These are phyloP conservation scores for Penicillium ucsense DNA, from an alignment of 495 filamentous ascomycete genomes.

Conservation along the genomic window DNA sequence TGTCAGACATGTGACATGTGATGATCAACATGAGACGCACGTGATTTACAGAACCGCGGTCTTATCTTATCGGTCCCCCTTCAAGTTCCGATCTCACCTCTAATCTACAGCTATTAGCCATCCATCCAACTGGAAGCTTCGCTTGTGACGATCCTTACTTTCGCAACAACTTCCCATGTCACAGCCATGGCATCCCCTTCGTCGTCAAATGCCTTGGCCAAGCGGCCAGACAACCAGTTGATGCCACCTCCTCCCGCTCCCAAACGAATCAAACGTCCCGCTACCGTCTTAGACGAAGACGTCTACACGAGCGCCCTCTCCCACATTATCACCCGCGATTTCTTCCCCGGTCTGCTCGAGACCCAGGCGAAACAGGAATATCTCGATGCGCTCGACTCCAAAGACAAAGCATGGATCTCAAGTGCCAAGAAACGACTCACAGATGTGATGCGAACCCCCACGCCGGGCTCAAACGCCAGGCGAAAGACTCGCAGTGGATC, in stretches of 20 bases:
- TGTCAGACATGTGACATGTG: too few relatives aligned
- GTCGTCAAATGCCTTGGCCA: slow-evolving; percentile 26
- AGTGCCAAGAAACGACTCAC: slow-evolving; percentile 62
- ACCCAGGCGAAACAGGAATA: slow-evolving; percentile 83
- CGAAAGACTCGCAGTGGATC: slow-evolving; percentile 25
- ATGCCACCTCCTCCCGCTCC: slow-evolving; percentile 87
- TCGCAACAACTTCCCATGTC: neutral
- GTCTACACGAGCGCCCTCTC: slow-evolving; percentile 84
- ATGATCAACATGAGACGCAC: too few relatives aligned
- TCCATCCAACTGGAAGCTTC: neutral
- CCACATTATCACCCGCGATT: slow-evolving; percentile 92
- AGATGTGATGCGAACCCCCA: slow-evolving; percentile 69
- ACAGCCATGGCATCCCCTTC: slow-evolving; percentile 1
- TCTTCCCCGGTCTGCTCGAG: slow-evolving; percentile 87
- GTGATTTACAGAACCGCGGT: too few relatives aligned
- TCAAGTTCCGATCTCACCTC: neutral
- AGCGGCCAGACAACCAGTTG: slow-evolving; percentile 53
- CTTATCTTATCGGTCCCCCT: neutral
- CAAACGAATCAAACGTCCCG: slow-evolving; percentile 87
- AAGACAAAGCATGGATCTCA: slow-evolving; percentile 77
- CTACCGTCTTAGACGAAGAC: slow-evolving; percentile 87
- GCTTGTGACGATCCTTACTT: neutral
- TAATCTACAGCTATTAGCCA: neutral
- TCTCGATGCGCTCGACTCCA: slow-evolving; percentile 77
- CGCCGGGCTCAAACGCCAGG: slow-evolving; percentile 33